Evolutionary conservation across 2,329 filamentous ascomycete genomes (phyloP).

Genomic region (Leptographium lundbergii): DNA sequence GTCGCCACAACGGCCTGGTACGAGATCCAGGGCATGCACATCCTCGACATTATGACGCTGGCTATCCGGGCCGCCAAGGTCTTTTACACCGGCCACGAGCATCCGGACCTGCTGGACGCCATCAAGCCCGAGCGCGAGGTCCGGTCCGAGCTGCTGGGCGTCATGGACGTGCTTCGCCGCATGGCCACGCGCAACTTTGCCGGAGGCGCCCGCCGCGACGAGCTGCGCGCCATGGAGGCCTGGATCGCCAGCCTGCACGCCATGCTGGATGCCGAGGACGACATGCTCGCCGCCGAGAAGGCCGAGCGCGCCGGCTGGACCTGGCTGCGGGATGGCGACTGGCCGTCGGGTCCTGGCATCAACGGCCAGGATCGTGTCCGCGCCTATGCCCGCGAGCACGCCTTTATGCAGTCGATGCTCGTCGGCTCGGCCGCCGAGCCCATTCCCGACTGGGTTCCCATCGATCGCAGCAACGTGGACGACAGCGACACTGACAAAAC

Average conservation of each 20-base stretch:
- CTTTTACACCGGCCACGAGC: slow-evolving; percentile 88
- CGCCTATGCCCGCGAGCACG: slow-evolving; percentile 66
- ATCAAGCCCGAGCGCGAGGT: slow-evolving; percentile 84
- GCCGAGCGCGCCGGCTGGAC: slow-evolving; percentile 61
- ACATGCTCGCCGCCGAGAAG: slow-evolving; percentile 59
- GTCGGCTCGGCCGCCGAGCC: slow-evolving; percentile 25
- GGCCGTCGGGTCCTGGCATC: slow-evolving; percentile 32
- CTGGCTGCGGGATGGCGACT: slow-evolving; percentile 67
- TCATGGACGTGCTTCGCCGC: slow-evolving; percentile 83
- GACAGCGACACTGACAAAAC: slow-evolving; percentile 2
- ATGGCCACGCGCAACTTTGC: slow-evolving; percentile 82
- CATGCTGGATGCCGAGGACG: slow-evolving; percentile 66
- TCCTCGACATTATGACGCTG: slow-evolving; percentile 84
- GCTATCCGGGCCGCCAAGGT: slow-evolving; percentile 93
- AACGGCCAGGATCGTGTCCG: slow-evolving; percentile 21
- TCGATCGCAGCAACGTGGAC: slow-evolving; percentile 24
- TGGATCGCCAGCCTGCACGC: slow-evolving; percentile 73
- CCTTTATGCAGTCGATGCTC: slow-evolving; percentile 66
- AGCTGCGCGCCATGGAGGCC: slow-evolving; percentile 58
- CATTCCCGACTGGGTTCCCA: slow-evolving; percentile 56
- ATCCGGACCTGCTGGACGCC: slow-evolving; percentile 69
- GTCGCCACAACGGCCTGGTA: slow-evolving; percentile 45
- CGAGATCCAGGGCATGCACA: slow-evolving; percentile 81
- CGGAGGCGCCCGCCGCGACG: slow-evolving; percentile 66
- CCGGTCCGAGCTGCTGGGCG: slow-evolving; percentile 67